phyloP scores from a whole-genome alignment of 2,329 filamentous ascomycete species.

The Sclerotinia glacialis region DNA sequence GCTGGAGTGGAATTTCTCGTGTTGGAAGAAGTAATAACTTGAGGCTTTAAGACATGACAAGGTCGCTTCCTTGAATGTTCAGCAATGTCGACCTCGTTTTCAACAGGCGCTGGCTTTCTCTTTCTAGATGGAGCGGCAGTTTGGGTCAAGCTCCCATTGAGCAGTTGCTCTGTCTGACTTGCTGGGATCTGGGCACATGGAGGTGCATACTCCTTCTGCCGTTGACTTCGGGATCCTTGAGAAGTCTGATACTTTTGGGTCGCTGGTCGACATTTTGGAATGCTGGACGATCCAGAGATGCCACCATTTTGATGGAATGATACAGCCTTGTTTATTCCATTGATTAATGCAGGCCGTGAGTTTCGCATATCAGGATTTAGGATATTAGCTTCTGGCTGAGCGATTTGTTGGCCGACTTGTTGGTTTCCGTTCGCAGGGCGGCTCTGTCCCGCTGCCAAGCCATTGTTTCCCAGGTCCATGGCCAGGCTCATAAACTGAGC shows the following conservation, averaged over 20 bases:
- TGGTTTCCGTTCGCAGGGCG: background rate
- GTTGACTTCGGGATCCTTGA: too few relatives aligned
- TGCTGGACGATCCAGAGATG: background rate
- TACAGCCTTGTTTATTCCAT: too few relatives aligned
- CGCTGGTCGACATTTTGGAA: background rate
- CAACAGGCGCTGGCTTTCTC: background rate
- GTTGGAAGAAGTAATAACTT: background rate
- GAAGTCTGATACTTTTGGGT: background rate
- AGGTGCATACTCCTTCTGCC: too few relatives aligned
- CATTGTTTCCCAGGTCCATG: background rate
- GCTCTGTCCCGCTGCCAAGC: background rate
- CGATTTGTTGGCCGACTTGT: background rate
- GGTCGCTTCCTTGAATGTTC: background rate
- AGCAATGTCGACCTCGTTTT: background rate
- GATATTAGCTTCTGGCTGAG: background rate
- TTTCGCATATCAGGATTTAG: background rate
- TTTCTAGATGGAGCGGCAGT: background rate
- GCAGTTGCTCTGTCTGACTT: background rate
- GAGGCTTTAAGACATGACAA: background rate
- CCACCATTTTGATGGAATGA: too few relatives aligned
- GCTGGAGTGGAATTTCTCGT: background rate
- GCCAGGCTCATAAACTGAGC: background rate
- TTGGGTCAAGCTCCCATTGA: background rate
- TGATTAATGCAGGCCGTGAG: background rate
- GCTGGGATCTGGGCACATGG: background rate